Base-by-base conservation (phyloP, 345 rosid genomes). In the Eucalyptus sideroxylon region DNA sequence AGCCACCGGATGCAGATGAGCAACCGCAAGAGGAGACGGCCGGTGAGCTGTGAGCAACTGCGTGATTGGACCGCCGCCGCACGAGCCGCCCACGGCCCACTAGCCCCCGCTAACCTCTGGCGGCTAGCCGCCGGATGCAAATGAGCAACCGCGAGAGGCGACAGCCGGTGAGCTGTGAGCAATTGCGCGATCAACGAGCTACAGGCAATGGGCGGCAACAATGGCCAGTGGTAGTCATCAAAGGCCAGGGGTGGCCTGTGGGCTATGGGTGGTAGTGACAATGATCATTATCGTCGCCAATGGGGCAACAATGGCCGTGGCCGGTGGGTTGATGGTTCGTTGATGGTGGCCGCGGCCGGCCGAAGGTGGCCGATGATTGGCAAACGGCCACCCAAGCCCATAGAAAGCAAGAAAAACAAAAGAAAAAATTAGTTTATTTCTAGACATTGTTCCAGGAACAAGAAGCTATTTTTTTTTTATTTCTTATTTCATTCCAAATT, bases 121-220 rank as follows among this genome's bases (percentile, higher is more conserved):
- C 2, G 13, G 13, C 13, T 47, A 47, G 12, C 49, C 0, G 0
- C 0, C 1, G 4, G 4, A 47, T 0, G 49, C 13, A 0, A 0
- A 47, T 4, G 0, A 47, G 49, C 49, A 47, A 11, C 49, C 0
- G 2, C 50, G 2, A 47, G 14, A 47, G 50, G 50, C 49, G 3
- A 47, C 0, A 5, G 12, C 4, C 1, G 0, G 12, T 47, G 4
- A 13, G 50, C 50, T 47, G 1, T 47, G 50, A 14, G 50, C 50
- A 47, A 47, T n/a, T n/a, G n/a, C 2, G 37, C 37, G 4, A 4
- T 37, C 37, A 4, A 37, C 37, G 37, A 37, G 37, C 37, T 34
- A 34, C 37, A 34, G 37, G 37, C 3, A 34, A 3, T 3, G 4
- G 12, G 49, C 12, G 12, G 4, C 49, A 47, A 11, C 12, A 0